Base-by-base conservation (phyloP, 225 moss, liverwort and hornwort species). In the Antitrichia curtipendula region DNA sequence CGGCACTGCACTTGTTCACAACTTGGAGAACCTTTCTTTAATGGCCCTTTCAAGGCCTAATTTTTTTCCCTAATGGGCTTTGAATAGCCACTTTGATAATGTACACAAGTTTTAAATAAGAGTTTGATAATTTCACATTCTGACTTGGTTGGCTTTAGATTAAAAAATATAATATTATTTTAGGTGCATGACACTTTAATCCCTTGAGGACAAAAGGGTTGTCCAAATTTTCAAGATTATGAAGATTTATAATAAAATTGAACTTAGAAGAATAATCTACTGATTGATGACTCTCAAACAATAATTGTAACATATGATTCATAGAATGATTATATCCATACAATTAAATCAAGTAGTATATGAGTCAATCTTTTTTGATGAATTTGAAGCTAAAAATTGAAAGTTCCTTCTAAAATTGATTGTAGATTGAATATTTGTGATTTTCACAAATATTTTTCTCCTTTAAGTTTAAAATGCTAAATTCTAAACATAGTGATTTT, bases 131-230 rank as follows among this genome's bases (percentile, higher is more conserved):
- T 45, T 72, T 17, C 0, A 29, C 6, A 45, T 16, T 2, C 12
- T 9, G 1, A 17, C 17, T 16, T 16, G 3, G 11, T 45, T 16
- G 17, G 3, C 2, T 72, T 45, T 72, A 28, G 17, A 10, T 9
- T 28, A 45, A 62, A 71, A 29, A 9, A 41, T 14, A 16, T 3
- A 1, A 8, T 3, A 0, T 29, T 6, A 45, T 28, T 45, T 45
- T 17, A 45, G 1, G 0, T 16, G 29, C 2, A 29, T 10, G 5
- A 8, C 0, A 45, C 0, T 72, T 45, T 16, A 29, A 16, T 0
- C 6, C 5, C 13, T 16, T 27, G 0, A 17, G 0, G 38, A 68
- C 38, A 7, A 38, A 8, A 3, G 13, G 4, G 2, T 68, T 3
- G 13, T 38, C 8, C 1, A 14, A 2, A 24, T 40, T 40, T 69